Evolutionary conservation across 495 filamentous ascomycete genomes (phyloP).

Genomic region (Penicillium alfredii): DNA sequence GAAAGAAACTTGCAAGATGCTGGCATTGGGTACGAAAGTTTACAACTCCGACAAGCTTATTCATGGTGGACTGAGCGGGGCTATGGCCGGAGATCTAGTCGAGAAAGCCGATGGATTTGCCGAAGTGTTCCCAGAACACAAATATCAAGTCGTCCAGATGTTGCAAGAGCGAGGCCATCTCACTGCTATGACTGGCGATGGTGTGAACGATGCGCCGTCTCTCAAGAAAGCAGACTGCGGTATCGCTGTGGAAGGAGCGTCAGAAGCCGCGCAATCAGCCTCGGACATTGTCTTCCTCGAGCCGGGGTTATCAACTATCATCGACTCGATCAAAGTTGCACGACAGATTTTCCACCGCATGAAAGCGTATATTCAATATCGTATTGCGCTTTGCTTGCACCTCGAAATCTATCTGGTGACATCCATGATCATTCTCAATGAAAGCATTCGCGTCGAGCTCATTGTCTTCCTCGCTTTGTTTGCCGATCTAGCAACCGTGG

Average conservation of each 20-base stretch:
- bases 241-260: conserved; percentile 70
- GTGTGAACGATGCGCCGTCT: conserved; percentile 95
- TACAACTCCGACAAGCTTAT: conserved; percentile 68
- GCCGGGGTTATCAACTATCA: conserved; percentile 67
- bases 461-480: conserved; percentile 71
- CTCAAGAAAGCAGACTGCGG: conserved; percentile 86
- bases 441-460: conserved; percentile 59
- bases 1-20: conserved; percentile 73
- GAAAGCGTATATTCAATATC: conserved; percentile 75
- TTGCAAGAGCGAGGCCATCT: conserved; percentile 94
- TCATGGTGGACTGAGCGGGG: conserved; percentile 61
- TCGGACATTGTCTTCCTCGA: conserved; percentile 73
- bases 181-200: conserved; percentile 97
- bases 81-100: conserved; percentile 63
- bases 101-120: conserved; percentile 70
- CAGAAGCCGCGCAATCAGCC: conserved; percentile 67
- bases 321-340: conserved; percentile 68
- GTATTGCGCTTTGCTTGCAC: conserved; percentile 69
- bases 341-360: conserved; percentile 75
- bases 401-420: conserved; percentile 69
- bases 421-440: conserved; percentile 67
- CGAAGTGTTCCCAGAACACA: conserved; percentile 96
- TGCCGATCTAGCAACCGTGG: conserved; percentile 68
- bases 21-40: conserved; percentile 68
- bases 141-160: conserved; percentile 96